Conservation (phyloP, 164 flowering plant species). For the Vitis riparia region DNA sequence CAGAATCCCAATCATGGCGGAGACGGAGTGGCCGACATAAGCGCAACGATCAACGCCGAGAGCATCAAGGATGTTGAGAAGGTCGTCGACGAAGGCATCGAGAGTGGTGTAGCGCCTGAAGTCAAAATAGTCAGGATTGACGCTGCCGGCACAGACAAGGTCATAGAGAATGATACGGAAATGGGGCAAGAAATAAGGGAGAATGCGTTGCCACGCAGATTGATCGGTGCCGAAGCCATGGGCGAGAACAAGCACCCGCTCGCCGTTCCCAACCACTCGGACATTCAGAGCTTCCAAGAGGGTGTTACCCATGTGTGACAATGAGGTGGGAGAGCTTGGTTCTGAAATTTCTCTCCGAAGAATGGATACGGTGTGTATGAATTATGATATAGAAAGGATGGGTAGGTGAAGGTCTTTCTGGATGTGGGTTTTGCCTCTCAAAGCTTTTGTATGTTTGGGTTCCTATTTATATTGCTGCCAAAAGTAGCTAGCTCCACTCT, state of each 20-base stretch:
- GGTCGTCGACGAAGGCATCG: conserved; percentile 86
- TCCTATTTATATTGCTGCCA: conserved; percentile 4
- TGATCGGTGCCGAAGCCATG: conserved; percentile 98
- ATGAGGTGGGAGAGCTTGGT: not conserved
- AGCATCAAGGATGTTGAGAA: conserved; percentile 73
- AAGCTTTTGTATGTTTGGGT: not conserved
- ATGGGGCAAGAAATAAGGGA: conserved; percentile 57
- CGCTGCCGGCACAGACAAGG: conserved; percentile 93
- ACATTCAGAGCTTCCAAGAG: conserved; percentile 81
- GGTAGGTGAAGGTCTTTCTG: not conserved
- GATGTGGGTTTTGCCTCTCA: not conserved
- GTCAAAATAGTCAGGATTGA: conserved; percentile 87
- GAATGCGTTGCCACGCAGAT: conserved; percentile 85
- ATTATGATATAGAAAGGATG: not conserved
- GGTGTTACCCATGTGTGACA: conserved; percentile 29
- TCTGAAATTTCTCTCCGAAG: not conserved
- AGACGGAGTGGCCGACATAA: conserved; percentile 91
- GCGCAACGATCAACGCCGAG: conserved; percentile 58
- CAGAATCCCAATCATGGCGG: conserved; percentile 88
- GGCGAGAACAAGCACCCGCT: conserved; percentile 62
- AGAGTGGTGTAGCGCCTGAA: conserved; percentile 71
- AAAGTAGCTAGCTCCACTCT: not conserved
- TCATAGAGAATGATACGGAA: conserved; percentile 75
- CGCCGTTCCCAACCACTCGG: conserved; percentile 66
- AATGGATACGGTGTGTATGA: not conserved